Evolutionary conservation across 805 yeast genomes (phyloP).

Genomic region (Lipomyces mesembrius): DNA sequence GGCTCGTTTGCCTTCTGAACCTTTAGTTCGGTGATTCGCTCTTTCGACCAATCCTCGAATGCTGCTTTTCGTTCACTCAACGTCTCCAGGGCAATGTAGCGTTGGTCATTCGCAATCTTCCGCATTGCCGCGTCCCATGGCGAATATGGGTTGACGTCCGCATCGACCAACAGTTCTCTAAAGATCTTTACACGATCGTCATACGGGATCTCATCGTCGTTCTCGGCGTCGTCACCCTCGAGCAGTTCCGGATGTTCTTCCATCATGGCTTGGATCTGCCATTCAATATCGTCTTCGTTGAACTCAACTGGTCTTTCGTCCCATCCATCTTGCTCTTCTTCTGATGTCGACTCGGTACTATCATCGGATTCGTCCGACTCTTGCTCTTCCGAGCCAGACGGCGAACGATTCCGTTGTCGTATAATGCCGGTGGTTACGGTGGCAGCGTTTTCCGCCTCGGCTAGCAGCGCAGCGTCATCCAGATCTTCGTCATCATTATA

Average conservation of each 20-base stretch:
- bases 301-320: conserved; percentile 40
- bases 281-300: conserved; percentile 39
- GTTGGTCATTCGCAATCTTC: conserved; percentile 51
- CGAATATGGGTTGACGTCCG: conserved; percentile 51
- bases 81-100: conserved; percentile 47
- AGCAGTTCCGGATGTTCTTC: conserved; percentile 28
- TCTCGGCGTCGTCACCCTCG: conserved; percentile 31
- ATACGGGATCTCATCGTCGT: conserved; percentile 37
- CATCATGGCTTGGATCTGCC: conserved; percentile 35
- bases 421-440: conserved; percentile 15
- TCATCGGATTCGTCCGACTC: conserved; percentile 25
- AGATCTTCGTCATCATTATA: conserved; percentile 8
- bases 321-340: conserved; percentile 36
- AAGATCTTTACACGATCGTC: conserved; percentile 44
- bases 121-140: conserved; percentile 55
- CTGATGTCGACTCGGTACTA: conserved; percentile 30
- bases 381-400: conserved; percentile 24
- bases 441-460: conserved; percentile 19
- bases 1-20: conserved; percentile 19
- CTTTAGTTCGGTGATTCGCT: conserved; percentile 28
- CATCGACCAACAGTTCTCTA: conserved; percentile 46
- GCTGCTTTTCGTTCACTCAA: conserved; percentile 48
- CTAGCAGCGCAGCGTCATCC: conserved; percentile 17
- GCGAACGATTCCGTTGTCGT: conserved; percentile 33
- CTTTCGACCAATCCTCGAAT: conserved; percentile 55